Evolutionary conservation across 257 asterid species (phyloP).

Genomic region (Lithospermum erythrorhizon): DNA sequence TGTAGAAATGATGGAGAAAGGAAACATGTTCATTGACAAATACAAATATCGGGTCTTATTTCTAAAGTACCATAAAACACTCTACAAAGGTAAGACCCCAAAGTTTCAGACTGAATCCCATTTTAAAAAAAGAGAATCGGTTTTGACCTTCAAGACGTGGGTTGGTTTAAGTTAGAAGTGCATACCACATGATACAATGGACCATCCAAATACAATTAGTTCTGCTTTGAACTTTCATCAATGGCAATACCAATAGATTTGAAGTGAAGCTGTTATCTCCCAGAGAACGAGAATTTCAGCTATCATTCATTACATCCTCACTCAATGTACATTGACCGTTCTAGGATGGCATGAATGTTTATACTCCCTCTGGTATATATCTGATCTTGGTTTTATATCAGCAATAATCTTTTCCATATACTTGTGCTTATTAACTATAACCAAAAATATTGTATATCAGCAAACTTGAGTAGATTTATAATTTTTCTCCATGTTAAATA

Average conservation of each 20-base stretch:
- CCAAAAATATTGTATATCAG: too few species aligned
- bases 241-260: not conserved
- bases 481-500: too few species aligned
- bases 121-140: constrained; percentile 70
- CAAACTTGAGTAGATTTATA: too few species aligned
- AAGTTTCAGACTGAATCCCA: constrained; percentile 76
- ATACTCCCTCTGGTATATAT: not conserved
- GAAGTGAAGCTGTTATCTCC: not conserved
- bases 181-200: not conserved
- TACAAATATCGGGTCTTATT: constrained; percentile 68
- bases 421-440: too few species aligned
- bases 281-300: not conserved
- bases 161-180: constrained; percentile 44
- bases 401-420: too few species aligned
- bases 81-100: constrained; percentile 65
- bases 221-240: not conserved
- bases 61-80: constrained; percentile 70
- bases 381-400: not conserved
- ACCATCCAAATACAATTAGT: not conserved
- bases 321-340: not conserved
- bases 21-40: constrained; percentile 69
- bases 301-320: not conserved
- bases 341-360: not conserved
- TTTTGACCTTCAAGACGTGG: constrained; percentile 74
- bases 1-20: constrained; percentile 68